Conservation (phyloP, 2,329 filamentous ascomycete genomes). For the Ophiocordyceps robertsii region DNA sequence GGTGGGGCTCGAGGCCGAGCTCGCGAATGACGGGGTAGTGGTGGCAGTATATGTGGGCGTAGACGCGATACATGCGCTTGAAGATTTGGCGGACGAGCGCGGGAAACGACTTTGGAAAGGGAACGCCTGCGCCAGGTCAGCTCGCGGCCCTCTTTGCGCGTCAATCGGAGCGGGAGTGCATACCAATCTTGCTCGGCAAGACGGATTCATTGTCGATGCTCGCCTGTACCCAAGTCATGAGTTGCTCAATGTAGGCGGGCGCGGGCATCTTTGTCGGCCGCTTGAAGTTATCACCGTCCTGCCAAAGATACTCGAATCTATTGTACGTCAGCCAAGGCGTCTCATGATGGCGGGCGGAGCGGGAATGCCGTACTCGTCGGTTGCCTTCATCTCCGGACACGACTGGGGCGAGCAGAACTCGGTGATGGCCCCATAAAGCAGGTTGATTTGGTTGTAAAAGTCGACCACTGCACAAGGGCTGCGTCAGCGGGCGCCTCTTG, state of each 20-base stretch:
- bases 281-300: constrained; percentile 88
- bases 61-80: constrained; percentile 97
- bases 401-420: constrained; percentile 97
- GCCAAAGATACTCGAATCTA: constrained; percentile 98
- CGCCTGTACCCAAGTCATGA: constrained; percentile 93
- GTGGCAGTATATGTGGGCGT: constrained; percentile 99
- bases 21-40: constrained; percentile 96
- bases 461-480: constrained; percentile 64
- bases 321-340: background rate
- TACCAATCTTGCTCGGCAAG: constrained; percentile 86
- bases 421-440: constrained; percentile 96
- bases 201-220: constrained; percentile 93
- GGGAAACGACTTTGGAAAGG: constrained; percentile 88
- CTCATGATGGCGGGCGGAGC: background rate
- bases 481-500: background rate
- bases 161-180: constrained; percentile 4
- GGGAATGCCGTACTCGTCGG: constrained; percentile 63
- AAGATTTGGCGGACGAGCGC: constrained; percentile 87
- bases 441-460: constrained; percentile 99
- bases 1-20: constrained; percentile 86
- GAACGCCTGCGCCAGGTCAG: constrained; percentile 48
- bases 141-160: background rate
- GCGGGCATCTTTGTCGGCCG: constrained; percentile 96
- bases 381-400: constrained; percentile 99
- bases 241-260: constrained; percentile 91